Evolutionary conservation across 192 early-diverging fungal genomes (phyloP), one percentile per base, ranked within the genome.

Genomic region (Entomortierella chlamydospora): DNA sequence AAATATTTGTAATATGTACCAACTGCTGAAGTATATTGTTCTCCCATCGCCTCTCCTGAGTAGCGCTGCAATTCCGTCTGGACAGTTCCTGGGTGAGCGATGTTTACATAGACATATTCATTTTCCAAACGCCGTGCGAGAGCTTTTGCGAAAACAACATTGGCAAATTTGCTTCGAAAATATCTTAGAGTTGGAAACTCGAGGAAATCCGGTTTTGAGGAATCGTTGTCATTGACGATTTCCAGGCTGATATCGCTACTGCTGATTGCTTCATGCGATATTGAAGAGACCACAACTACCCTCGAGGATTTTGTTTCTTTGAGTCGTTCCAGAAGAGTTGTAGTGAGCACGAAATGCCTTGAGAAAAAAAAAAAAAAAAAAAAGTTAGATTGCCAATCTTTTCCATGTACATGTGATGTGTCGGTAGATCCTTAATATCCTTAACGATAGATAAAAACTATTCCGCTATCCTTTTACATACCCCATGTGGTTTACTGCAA

Each of bases 141-240:
- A 28, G 53, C 65, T 49, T 57, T 67, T 28, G 23, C 55, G 81
- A 88, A 90, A 17, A 84, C 64, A 34, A 85, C 54, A 49, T 86
- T 88, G 49, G 85, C 68, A 50, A 88, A 62, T 81, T 91, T 91
- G 45, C 81, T 73, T n/a, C 81, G 65, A 25, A 65, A 81, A 63
- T 90, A 89, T 28, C 55, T 22, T 50, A 43, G 43, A 49, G 26
- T 43, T 68, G 33, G n/a, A n/a, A n/a, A n/a, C n/a, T n/a, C n/a
- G n/a, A n/a, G n/a, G n/a, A n/a, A n/a, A n/a, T n/a, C n/a, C n/a
- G n/a, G n/a, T n/a, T n/a, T n/a, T n/a, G n/a, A n/a, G n/a, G n/a
- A n/a, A n/a, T 58, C n/a, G n/a, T n/a, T 26, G 56, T 82, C 41
- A 22, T 87, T 78, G 23, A 85, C 57, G 20, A 72, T 60, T 0